phyloP scores from a whole-genome alignment of 108 stramenopile genomes.

The Skeletonema tropicum region DNA sequence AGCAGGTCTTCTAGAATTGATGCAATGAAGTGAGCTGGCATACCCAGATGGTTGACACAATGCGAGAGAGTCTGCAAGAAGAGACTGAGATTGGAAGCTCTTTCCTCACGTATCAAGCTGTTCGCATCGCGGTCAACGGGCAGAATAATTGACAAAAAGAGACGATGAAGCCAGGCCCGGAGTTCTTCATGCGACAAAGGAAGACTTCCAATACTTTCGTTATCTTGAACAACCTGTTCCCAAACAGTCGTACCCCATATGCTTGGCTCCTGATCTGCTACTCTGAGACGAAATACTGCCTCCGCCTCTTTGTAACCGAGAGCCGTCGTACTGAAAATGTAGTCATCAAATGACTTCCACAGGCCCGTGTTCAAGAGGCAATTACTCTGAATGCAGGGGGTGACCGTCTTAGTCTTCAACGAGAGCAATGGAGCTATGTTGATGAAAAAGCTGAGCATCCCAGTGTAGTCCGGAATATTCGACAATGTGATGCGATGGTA shows the following conservation, averaged over 20 bases:
- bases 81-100: conserved; percentile 5
- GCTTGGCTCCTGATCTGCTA: conserved; percentile 1
- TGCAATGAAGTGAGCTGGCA: conserved; percentile 21
- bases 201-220: neutral
- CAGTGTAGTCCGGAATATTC: conserved; percentile 27
- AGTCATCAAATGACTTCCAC: conserved; percentile 34
- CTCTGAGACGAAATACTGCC: conserved; percentile 10
- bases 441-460: conserved; percentile 6
- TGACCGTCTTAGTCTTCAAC: conserved; percentile 17
- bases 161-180: conserved; percentile 12
- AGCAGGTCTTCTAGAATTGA: conserved; percentile 23
- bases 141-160: conserved; percentile 10
- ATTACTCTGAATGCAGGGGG: conserved; percentile 19
- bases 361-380: conserved; percentile 28
- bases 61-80: conserved; percentile 18
- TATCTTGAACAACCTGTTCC: conserved; percentile 13
- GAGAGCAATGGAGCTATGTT: conserved; percentile 18
- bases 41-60: conserved; percentile 15
- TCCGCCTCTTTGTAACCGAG: conserved; percentile 12
- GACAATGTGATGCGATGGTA: conserved; percentile 23
- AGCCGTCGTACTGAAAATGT: conserved; percentile 15
- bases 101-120: conserved; percentile 17
- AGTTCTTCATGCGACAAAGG: conserved; percentile 14
- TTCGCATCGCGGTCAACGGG: conserved; percentile 23
- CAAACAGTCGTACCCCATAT: neutral